Percentiles rank a stretch among this genome's conserved stretches.
phyloP scores from a whole-genome alignment of 2,329 filamentous ascomycete genomes.

The Ambrosiella beaveri region DNA sequence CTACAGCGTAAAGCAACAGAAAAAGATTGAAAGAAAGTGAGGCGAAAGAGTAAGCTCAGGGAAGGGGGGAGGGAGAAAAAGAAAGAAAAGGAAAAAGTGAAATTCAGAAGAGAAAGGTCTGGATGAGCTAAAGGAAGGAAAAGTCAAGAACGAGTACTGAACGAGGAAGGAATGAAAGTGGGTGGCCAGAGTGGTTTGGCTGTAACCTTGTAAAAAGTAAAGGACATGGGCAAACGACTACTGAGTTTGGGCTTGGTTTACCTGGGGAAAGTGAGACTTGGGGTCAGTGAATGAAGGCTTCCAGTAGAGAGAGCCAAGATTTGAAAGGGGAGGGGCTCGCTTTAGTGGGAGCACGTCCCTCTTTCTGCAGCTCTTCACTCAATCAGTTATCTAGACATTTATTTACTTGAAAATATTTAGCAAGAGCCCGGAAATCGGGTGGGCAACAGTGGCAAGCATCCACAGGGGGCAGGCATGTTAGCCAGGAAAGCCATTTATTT shows the following conservation, averaged over 20 bases:
- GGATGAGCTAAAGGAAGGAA: constrained; percentile 6
- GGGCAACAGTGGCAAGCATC: background rate
- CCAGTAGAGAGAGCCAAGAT: background rate
- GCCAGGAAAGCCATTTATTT: background rate
- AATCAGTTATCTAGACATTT: no score
- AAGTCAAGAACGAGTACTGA: constrained; percentile 2
- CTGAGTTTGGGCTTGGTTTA: background rate
- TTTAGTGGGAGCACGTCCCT: background rate
- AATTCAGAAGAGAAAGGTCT: constrained; percentile 5
- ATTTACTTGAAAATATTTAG: background rate
- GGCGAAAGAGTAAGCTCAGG: constrained; percentile 1
- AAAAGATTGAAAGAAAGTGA: constrained; percentile 6
- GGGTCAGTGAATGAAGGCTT: background rate
- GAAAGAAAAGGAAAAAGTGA: constrained; percentile 4
- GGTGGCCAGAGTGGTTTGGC: constrained; percentile 8
- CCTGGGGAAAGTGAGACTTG: constrained; percentile 3
- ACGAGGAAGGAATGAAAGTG: constrained; percentile 9
- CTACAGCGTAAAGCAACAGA: constrained; percentile 1
- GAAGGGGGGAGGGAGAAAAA: constrained; percentile 6
- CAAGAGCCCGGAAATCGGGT: background rate
- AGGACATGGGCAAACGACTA: background rate
- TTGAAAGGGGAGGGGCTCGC: background rate
- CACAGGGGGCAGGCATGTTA: background rate
- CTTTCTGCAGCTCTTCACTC: background rate
- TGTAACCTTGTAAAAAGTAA: constrained; percentile 3